Percentiles rank a stretch among this genome's conserved stretches.
Evolutionary conservation across 441 rosid genomes (phyloP).

Genomic region (Arabidopsis lyrata): DNA sequence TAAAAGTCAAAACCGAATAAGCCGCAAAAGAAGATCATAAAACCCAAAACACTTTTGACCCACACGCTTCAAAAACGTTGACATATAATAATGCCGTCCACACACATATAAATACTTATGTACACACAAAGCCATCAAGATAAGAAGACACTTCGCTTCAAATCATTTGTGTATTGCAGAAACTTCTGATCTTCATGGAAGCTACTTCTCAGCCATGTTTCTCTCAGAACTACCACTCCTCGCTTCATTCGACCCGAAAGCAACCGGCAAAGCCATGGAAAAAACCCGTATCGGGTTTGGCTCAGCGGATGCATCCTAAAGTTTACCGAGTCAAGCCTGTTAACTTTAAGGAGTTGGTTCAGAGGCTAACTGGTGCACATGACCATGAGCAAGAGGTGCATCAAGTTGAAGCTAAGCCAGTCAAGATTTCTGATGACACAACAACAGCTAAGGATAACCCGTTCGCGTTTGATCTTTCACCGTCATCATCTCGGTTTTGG

Average conservation of each 20-base stretch:
- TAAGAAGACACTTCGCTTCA: constrained; percentile 28
- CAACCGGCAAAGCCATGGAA: constrained; percentile 62
- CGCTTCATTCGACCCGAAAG: constrained; percentile 62
- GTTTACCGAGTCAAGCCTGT: constrained; percentile 73
- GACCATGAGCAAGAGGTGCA: constrained; percentile 33
- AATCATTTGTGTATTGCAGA: constrained; percentile 9
- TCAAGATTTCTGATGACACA: constrained; percentile 16
- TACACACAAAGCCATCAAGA: constrained; percentile 22
- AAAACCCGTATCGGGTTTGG: constrained; percentile 60
- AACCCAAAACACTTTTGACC: constrained; percentile 25
- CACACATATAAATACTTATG: constrained; percentile 4
- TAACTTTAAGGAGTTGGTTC: constrained; percentile 80
- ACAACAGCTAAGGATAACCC: constrained; percentile 38
- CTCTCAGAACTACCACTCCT: constrained; percentile 46
- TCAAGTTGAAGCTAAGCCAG: constrained; percentile 17
- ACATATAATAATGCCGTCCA: constrained; percentile 18
- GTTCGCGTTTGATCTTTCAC: constrained; percentile 52
- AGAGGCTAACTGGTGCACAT: constrained; percentile 71
- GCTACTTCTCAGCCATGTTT: constrained; percentile 42
- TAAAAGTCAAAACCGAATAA: constrained; percentile 31
- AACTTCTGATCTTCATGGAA: constrained; percentile 35
- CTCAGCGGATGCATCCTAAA: constrained; percentile 61
- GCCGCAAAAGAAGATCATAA: constrained; percentile 39
- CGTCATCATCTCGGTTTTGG: constrained; percentile 60
- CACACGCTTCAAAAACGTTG: constrained; percentile 33